Conservation (phyloP, 176 grass and related monocot genomes). For the Oryza glaberrima region DNA sequence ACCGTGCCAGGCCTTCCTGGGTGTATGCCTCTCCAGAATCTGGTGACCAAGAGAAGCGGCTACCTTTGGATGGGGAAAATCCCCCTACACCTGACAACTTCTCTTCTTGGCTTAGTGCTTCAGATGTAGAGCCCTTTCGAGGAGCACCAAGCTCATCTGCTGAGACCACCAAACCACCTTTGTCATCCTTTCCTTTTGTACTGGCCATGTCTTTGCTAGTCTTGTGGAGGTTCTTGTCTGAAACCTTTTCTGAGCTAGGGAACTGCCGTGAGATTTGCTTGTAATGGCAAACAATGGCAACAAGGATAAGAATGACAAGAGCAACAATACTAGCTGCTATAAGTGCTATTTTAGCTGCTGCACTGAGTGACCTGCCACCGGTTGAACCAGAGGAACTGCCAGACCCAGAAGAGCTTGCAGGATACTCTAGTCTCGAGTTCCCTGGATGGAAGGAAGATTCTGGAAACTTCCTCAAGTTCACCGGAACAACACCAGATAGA, state of each 20-base stretch:
- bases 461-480: conserved; percentile 90
- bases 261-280: conserved; percentile 63
- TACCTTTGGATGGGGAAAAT: conserved; percentile 85
- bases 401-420: conserved; percentile 62
- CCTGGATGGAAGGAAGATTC: conserved; percentile 99
- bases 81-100: conserved; percentile 62
- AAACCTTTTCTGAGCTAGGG: conserved; percentile 78
- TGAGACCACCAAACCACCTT: conserved; percentile 66
- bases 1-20: conserved; percentile 65
- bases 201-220: conserved; percentile 41
- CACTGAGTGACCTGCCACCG: conserved; percentile 51
- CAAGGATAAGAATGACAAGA: conserved; percentile 74
- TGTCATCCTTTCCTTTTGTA: conserved; percentile 65
- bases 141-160: conserved; percentile 75
- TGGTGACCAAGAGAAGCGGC: conserved; percentile 85
- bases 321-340: conserved; percentile 63
- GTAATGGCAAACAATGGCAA: conserved; percentile 55
- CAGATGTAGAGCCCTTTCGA: conserved; percentile 77
- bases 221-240: conserved; percentile 69
- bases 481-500: conserved; percentile 84
- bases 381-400: conserved; percentile 42
- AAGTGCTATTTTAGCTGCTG: conserved; percentile 63
- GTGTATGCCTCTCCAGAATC: conserved; percentile 66
- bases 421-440: conserved; percentile 81
- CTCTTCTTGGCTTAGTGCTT: conserved; percentile 76